Evolutionary conservation across 2,329 filamentous ascomycete species (phyloP).

Genomic region (Neocucurbitaria cava): DNA sequence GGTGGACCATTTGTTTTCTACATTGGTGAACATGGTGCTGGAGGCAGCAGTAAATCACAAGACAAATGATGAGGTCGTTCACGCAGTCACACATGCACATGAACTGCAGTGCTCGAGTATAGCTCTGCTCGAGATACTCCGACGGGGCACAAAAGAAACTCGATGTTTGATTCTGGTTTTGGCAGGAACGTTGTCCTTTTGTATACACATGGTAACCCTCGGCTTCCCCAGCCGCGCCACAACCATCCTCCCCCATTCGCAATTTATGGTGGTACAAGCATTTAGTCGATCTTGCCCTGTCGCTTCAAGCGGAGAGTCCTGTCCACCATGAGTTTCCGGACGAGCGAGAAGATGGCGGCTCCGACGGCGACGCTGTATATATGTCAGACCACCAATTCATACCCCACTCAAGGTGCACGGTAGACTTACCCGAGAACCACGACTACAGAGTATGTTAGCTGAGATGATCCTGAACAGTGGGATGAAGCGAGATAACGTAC

Average conservation of each 20-base stretch:
- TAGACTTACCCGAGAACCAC: constrained; percentile 80
- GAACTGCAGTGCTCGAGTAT: no score
- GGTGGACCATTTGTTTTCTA: background rate
- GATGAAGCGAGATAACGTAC: constrained; percentile 61
- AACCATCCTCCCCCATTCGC: constrained; percentile 9
- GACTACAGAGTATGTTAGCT: constrained; percentile 59
- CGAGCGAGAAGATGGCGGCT: constrained; percentile 82
- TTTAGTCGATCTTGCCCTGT: constrained; percentile 56
- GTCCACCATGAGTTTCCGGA: constrained; percentile 84
- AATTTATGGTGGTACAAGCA: constrained; percentile 2
- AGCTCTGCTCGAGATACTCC: background rate
- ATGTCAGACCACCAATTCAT: constrained; percentile 30
- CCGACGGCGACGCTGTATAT: constrained; percentile 67
- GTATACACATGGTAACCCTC: constrained; percentile 41
- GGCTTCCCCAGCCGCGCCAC: constrained; percentile 18
- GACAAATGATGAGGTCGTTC: background rate
- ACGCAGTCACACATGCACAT: no score
- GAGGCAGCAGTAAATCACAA: background rate
- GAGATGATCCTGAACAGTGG: background rate
- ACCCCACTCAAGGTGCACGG: constrained; percentile 10
- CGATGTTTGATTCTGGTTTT: constrained; percentile 30
- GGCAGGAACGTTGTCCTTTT: constrained; percentile 19
- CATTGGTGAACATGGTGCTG: background rate
- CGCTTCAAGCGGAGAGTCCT: constrained; percentile 89
- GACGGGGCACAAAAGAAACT: constrained; percentile 30